Evolutionary conservation across 768 basidiomycete species (phyloP), one percentile per base, ranked within the genome.

Genomic region (Mycena polygramma): DNA sequence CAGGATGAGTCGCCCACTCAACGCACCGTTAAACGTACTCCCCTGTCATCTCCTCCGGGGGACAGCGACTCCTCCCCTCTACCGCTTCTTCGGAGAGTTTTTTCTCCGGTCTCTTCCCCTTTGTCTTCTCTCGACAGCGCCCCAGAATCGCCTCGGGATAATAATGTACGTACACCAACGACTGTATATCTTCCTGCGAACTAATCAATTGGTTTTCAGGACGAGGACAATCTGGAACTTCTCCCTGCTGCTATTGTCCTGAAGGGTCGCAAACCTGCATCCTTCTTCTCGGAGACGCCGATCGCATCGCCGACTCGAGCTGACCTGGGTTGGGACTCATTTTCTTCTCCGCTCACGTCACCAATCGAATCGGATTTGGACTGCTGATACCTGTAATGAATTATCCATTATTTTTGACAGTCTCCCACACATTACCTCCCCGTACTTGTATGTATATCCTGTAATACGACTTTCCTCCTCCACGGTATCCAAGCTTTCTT

Each of bases 271-370:
- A 84, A 85, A 74, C 79, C 84, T 26, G 77, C 77, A 66, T 82
- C 83, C 43, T 85, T 86, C 55, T 85, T 86, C 54, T 77, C 77
- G 46, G 80, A 81, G 70, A 80, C 80, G 51, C 73, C 82, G 68
- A 80, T 80, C 51, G 81, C 85, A 26, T 83, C 85, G n/a, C 88
- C 88, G 36, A 85, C 81, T 76, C 85, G 89, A 61, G 81, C 87
- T 70, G 83, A 86, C 64, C 88, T 87, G 41, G 88, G 87, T 22
- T 90, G 89, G 89, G 89, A 46, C 45, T 86, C 86, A 7, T 57
- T 55, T 24, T 55, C 58, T 14, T 66, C 74, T 79, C 82, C 49
- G 85, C 87, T 59, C 85, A 67, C 69, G 87, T 89, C 67, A 7
- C 20, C 63, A 11, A 39, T 66, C 37, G 62, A 69, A 17, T 73